Base-by-base conservation (phyloP, 2,329 filamentous ascomycete species). In the Colletotrichum orbiculare region DNA sequence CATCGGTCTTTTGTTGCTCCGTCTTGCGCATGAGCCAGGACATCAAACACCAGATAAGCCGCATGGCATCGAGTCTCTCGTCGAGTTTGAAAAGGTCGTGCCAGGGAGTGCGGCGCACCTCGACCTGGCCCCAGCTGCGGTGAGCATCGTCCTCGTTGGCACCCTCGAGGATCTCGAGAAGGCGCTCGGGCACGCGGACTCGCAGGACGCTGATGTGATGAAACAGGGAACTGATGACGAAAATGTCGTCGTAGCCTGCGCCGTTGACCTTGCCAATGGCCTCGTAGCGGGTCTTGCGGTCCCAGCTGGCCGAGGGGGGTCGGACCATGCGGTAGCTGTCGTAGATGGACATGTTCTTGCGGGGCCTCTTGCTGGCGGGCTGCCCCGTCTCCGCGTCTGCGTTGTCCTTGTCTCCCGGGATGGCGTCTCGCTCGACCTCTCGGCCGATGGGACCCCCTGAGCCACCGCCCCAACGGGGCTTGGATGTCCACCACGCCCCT, bases 271-370 rank as follows among this genome's bases (percentile, higher is more conserved):
- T 83, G 6, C 87, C 87, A 62, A 90, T 85, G 25, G 86, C 81
- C 66, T 80, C 75, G 71, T 89, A 90, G 39, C 81, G 79, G 37
- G 83, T 82, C 75, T 88, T 88, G 63, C 79, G 80, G 71, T 90
- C 88, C 88, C 88, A 90, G 25, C 81, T 84, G 7, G 81, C 77
- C 9, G 83, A 75, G 0, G 88, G 87, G 8, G 84, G 85, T 2
- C 85, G 81, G 48, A 90, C 79, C 81, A 87, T 88, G 61, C 88
- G 83, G 75, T 90, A 90, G 69, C 82, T 85, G 72, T 90, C 87
- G 72, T 89, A 90, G 50, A 89, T 81, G 66, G 81, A 82, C 73
- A 86, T 76, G 55, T 81, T 86, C 73, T 85, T 87, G 64, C 85
- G 82, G 42, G 82, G 75, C 67, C 82, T 86, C 73, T 86, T 86